Percentiles rank a stretch among this genome's conserved stretches.
These are phyloP conservation scores for Pyrenochaeta sp. DNA, from an alignment of 2,329 filamentous ascomycete genomes.

Conservation along the genomic window DNA sequence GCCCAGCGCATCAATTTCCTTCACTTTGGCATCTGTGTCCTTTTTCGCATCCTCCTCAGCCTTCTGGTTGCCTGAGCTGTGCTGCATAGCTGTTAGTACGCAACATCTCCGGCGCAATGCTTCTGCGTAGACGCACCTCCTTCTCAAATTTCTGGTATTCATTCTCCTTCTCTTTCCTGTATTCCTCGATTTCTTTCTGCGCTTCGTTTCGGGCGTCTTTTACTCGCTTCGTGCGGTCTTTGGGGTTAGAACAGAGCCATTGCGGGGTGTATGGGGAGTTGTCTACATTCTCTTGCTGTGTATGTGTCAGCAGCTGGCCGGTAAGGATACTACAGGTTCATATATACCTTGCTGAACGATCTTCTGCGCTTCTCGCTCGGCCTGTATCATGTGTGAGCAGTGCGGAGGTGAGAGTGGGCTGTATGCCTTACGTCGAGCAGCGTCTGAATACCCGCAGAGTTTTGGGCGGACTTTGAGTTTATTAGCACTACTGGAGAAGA, in stretches of 20 bases:
- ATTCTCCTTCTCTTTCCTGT: conserved; percentile 86
- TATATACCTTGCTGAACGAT: conserved; percentile 92
- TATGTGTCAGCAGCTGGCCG: conserved; percentile 21
- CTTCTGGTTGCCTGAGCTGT: conserved; percentile 87
- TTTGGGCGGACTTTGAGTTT: conserved; percentile 83
- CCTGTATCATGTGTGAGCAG: conserved; percentile 66
- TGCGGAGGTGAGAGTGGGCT: conserved; percentile 30
- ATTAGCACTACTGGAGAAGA: conserved; percentile 27
- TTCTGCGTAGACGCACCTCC: conserved; percentile 62
- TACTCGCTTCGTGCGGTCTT: conserved; percentile 94
- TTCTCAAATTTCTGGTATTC: conserved; percentile 96
- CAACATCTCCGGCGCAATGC: not conserved
- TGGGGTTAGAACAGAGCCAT: conserved; percentile 28
- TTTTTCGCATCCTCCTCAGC: conserved; percentile 76
- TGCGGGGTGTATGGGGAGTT: conserved; percentile 6
- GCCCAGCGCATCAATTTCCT: conserved; percentile 82
- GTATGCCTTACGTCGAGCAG: conserved; percentile 85
- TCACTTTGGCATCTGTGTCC: conserved; percentile 82
- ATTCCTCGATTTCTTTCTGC: conserved; percentile 96
- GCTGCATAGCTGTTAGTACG: conserved; percentile 63
- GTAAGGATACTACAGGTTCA: not conserved
- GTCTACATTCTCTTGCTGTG: conserved; percentile 86
- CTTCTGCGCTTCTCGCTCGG: conserved; percentile 97
- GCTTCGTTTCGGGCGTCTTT: conserved; percentile 96
- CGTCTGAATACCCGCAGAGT: conserved; percentile 97